phyloP scores from a whole-genome alignment of 75 land plant genomes.

The Pinus albicaulis region DNA sequence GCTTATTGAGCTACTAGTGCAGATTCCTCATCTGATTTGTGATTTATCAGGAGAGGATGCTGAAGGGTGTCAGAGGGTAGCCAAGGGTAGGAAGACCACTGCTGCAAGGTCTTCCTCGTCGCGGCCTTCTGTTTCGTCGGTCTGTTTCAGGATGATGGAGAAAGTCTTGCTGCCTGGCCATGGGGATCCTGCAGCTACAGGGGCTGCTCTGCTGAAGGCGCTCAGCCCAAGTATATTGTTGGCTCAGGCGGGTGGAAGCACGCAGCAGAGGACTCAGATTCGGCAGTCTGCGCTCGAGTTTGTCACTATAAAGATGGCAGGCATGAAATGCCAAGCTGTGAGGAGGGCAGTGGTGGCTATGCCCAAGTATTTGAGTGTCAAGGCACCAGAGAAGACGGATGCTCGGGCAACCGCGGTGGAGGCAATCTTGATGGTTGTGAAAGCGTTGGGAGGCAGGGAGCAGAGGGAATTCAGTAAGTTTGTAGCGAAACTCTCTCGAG shows the following conservation, averaged over 20 bases:
- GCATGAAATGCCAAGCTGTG: constrained; percentile 17
- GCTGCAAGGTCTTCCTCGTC: background rate
- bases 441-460: constrained; percentile 36
- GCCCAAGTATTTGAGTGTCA: constrained; percentile 55
- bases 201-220: constrained; percentile 48
- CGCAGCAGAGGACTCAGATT: constrained; percentile 15
- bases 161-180: constrained; percentile 44
- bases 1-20: constrained; percentile 54
- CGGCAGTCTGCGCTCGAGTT: constrained; percentile 21
- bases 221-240: constrained; percentile 51
- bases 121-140: constrained; percentile 10
- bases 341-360: constrained; percentile 50
- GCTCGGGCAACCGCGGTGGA: constrained; percentile 68
- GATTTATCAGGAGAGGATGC: constrained; percentile 15
- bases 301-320: constrained; percentile 30
- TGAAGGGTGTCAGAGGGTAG: background rate
- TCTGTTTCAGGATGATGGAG: constrained; percentile 43
- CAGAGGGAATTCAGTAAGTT: constrained; percentile 54
- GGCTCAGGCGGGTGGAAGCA: constrained; percentile 18
- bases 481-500: constrained; percentile 56
- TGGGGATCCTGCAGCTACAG: constrained; percentile 41
- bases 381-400: constrained; percentile 81
- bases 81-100: background rate
- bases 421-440: constrained; percentile 52
- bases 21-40: constrained; percentile 37